Evolutionary conservation across 371 early-diverging fungal species (phyloP), one percentile per base, ranked within the genome.

Genomic region (Syncephalis fuscata): DNA sequence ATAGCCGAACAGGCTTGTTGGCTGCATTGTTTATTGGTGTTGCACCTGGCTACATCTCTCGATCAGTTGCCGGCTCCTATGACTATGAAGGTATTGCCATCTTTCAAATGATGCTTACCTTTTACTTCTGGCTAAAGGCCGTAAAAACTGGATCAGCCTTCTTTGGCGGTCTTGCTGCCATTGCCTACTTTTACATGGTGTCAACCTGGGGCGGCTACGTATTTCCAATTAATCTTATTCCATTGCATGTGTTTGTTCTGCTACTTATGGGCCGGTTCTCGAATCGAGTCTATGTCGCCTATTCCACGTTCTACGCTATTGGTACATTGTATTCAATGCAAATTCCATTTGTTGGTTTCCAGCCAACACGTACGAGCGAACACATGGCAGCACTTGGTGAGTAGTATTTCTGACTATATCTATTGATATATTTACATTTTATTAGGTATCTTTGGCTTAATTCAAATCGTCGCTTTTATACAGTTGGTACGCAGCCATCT

Each of bases 191-290:
- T 62, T 96, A 92, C 72, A 98, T 98, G 98, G 98, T 98, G 1
- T 82, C 94, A 4, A 87, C 98, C 8, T 99, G 99, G 99, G 99
- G 99, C 66, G 99, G 99, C 22, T 98, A 98, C 62, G 94, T 96
- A 40, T 99, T 98, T 57, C 97, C 96, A 54, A 98, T 92, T 65
- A 95, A 97, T 63, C 54, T 98, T 62, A 85, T 99, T 22, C 97
- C 96, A n/a, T 68, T 94, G 37, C 97, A 97, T 58, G 98, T 74
- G 19, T 90, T 96, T 66, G 84, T 78, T 1, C 67, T 98, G 50
- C 69, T 96, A 59, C 60, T 87, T 46, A 98, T 98, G 94, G 97
- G 97, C 22, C 78, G 95, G 39, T 98, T 78, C 71, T 85, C 90
- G 21, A 80, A 70, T 51, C 82, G 91, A 20, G 65, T 96, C 8